Evolutionary conservation across 2,329 filamentous ascomycete genomes (phyloP).

Genomic region (Colletotrichum paranaense): DNA sequence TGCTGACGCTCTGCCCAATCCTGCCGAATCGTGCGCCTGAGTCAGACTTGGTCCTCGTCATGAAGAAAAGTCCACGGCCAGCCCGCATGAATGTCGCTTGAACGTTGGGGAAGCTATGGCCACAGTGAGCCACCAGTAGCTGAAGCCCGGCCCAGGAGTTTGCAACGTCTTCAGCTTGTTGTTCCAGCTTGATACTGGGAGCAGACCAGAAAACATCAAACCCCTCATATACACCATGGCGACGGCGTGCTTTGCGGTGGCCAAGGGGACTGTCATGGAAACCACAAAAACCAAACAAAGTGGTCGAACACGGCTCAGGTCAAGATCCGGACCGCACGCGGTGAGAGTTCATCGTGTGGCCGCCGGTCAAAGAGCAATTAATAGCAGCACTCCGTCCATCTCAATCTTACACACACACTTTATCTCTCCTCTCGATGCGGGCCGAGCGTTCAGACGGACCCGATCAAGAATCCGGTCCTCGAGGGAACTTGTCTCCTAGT

Average conservation of each 20-base stretch:
- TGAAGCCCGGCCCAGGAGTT: not conserved
- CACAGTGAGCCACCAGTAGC: not conserved
- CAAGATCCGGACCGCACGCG: conserved; percentile 10
- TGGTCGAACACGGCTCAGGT: conserved; percentile 7
- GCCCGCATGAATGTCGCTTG: not conserved
- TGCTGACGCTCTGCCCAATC: conserved; percentile 14
- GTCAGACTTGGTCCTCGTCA: not conserved
- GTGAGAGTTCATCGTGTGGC: conserved; percentile 22
- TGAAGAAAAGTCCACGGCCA: not conserved
- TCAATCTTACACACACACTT: conserved; percentile 3
- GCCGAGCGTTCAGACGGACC: conserved; percentile 21
- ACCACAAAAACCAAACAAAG: conserved; percentile 20
- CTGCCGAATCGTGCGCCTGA: conserved; percentile 20
- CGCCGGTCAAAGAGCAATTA: conserved; percentile 22
- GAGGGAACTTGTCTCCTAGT: conserved; percentile 1
- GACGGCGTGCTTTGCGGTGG: not conserved
- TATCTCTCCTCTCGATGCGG: not conserved
- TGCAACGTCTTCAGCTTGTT: not conserved
- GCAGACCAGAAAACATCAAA: not conserved
- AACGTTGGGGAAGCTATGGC: conserved; percentile 15
- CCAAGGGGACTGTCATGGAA: not conserved
- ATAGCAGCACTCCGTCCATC: conserved; percentile 21
- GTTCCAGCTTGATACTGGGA: not conserved
- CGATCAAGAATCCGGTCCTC: not conserved
- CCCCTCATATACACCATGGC: not conserved